Conservation (phyloP, 208 protist genomes). For the Trypanosoma rangeli region DNA sequence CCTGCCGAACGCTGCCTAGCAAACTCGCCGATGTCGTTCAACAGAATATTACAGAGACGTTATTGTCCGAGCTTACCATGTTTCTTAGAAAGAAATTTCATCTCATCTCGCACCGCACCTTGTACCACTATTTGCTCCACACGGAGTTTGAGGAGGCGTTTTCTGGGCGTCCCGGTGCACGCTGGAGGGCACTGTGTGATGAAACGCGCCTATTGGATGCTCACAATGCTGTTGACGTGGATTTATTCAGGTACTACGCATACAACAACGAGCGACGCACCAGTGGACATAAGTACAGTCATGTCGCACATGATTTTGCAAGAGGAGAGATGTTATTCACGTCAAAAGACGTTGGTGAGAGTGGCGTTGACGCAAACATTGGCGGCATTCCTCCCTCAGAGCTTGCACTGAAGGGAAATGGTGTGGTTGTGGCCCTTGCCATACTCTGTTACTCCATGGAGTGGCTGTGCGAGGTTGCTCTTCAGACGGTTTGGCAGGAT, state of each 20-base stretch:
- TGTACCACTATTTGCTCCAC: constrained; percentile 60
- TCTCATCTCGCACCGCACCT: constrained; percentile 48
- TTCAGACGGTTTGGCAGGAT: constrained; percentile 42
- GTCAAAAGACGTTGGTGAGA: neutral
- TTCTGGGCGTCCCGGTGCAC: constrained; percentile 34
- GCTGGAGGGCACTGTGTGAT: constrained; percentile 61
- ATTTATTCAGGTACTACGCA: constrained; percentile 78
- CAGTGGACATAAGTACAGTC: constrained; percentile 74
- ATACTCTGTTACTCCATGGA: constrained; percentile 75
- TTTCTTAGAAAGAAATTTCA: constrained; percentile 75
- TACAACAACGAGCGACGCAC: constrained; percentile 70
- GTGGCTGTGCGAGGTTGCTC: constrained; percentile 68
- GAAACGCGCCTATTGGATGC: constrained; percentile 43
- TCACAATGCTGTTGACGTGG: constrained; percentile 52
- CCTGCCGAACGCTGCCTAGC: constrained; percentile 48
- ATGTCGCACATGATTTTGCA: constrained; percentile 9
- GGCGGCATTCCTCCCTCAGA: constrained; percentile 47
- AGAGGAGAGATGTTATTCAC: neutral
- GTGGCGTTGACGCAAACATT: constrained; percentile 41
- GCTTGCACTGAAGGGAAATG: constrained; percentile 62
- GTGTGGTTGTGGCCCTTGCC: constrained; percentile 65
- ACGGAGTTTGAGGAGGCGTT: constrained; percentile 76
- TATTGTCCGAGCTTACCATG: constrained; percentile 66
- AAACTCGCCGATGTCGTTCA: constrained; percentile 59
- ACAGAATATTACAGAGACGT: constrained; percentile 56